phyloP scores from a whole-genome alignment of 2,329 filamentous ascomycete genomes.

The Epicoccum sorghinum region DNA sequence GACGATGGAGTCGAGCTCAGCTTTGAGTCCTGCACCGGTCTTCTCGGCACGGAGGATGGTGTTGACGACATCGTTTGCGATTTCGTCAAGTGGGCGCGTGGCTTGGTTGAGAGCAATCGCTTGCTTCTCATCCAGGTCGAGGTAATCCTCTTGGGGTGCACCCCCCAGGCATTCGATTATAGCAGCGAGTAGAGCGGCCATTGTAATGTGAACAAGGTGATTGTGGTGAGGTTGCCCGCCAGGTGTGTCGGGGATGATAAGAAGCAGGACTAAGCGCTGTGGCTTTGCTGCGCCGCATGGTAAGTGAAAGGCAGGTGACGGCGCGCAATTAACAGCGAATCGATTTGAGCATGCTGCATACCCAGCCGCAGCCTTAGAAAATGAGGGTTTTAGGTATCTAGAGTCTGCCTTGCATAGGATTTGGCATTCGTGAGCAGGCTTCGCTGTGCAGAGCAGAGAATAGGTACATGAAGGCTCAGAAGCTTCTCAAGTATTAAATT shows the following conservation, averaged over 20 bases:
- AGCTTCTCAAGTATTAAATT: slow-evolving; percentile 28
- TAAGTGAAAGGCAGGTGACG: background rate
- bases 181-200: background rate
- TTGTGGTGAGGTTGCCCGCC: background rate
- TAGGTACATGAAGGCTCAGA: background rate
- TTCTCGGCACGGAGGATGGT: slow-evolving; percentile 26
- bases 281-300: slow-evolving; percentile 1
- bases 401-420: too few species aligned
- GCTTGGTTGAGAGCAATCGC: slow-evolving; percentile 3
- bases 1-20: slow-evolving; percentile 34
- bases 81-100: slow-evolving; percentile 14
- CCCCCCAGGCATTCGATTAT: slow-evolving; percentile 3
- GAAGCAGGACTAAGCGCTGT: slow-evolving; percentile 3
- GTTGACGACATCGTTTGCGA: slow-evolving; percentile 27
- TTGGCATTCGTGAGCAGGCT: too few species aligned
- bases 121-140: slow-evolving; percentile 23
- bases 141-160: background rate
- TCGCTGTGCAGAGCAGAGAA: too few species aligned
- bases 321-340: background rate
- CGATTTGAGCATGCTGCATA: background rate
- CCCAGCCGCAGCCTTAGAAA: background rate
- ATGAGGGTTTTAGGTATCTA: background rate
- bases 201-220: background rate
- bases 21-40: slow-evolving; percentile 21
- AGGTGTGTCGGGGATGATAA: background rate